Evolutionary conservation across 2,329 filamentous ascomycete species (phyloP).

Genomic region (Nothomitra cinnamomea): DNA sequence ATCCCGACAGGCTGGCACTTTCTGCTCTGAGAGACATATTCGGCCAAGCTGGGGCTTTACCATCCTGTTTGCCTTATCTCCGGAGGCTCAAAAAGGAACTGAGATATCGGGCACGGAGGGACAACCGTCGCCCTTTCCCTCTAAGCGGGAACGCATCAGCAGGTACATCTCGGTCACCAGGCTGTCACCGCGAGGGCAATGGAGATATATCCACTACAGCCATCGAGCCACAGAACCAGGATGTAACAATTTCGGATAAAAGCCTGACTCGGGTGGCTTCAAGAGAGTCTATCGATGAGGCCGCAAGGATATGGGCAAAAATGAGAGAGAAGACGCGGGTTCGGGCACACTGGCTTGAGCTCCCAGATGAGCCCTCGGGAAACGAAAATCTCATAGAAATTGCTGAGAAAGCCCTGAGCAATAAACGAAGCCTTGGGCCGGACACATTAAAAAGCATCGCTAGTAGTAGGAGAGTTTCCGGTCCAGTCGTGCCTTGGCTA

Average conservation of each 20-base stretch:
- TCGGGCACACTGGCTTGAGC: constrained; percentile 2
- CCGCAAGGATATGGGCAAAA: constrained; percentile 22
- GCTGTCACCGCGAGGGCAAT: not conserved
- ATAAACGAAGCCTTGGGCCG: constrained; percentile 24
- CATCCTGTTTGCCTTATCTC: not conserved
- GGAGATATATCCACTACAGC: not conserved
- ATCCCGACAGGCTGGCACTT: not conserved
- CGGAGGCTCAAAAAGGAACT: not conserved
- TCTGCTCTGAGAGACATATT: constrained; percentile 2
- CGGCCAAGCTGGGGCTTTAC: not conserved
- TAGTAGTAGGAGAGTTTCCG: not conserved
- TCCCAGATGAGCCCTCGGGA: constrained; percentile 6
- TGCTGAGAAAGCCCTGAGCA: constrained; percentile 19
- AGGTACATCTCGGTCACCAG: not conserved
- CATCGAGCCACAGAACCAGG: not conserved
- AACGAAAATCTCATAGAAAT: constrained; percentile 13
- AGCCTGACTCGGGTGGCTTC: not conserved
- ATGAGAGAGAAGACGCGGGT: constrained; percentile 20
- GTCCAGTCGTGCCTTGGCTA: not conserved
- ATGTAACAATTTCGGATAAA: not conserved
- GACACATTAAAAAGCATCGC: constrained; percentile 23
- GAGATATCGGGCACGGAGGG: not conserved
- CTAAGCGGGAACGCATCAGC: not conserved
- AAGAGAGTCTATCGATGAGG: constrained; percentile 14
- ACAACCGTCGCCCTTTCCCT: constrained; percentile 4